Percentiles rank a stretch among this genome's conserved stretches.
Evolutionary conservation across 73 alveolate genomes (phyloP).

Genomic region (Stentor roeselii): DNA sequence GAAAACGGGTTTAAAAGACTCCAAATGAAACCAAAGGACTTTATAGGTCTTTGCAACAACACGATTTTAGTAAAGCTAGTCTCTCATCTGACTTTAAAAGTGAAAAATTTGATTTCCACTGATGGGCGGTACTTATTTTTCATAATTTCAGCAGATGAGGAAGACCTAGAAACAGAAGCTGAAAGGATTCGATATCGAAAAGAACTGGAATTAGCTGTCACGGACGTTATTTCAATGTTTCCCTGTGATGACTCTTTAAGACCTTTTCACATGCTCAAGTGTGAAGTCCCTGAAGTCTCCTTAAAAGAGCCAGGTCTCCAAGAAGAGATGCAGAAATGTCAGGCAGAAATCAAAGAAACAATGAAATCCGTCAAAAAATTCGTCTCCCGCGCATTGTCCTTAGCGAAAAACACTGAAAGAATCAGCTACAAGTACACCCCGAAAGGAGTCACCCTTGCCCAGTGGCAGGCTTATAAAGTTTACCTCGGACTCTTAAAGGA

Average conservation of each 20-base stretch:
- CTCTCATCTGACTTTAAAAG: constrained; percentile 31
- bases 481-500: background rate
- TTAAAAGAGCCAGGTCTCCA: no score
- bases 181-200: constrained; percentile 22
- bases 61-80: constrained; percentile 33
- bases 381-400: background rate
- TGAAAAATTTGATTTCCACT: constrained; percentile 30
- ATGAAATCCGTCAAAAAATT: no score
- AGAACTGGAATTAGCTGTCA: constrained; percentile 41
- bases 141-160: constrained; percentile 26
- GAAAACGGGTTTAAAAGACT: background rate
- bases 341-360: background rate
- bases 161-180: constrained; percentile 29
- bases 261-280: constrained; percentile 29
- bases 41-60: constrained; percentile 31
- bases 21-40: constrained; percentile 30
- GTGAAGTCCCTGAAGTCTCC: no score
- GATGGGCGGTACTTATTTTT: constrained; percentile 40
- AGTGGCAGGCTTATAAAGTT: background rate
- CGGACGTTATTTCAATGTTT: constrained; percentile 39
- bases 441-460: constrained; percentile 5
- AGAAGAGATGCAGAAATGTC: no score
- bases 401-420: background rate
- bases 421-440: constrained; percentile 5
- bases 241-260: constrained; percentile 48